phyloP scores from a whole-genome alignment of 805 yeast genomes.

The Torulaspora gathmanii region DNA sequence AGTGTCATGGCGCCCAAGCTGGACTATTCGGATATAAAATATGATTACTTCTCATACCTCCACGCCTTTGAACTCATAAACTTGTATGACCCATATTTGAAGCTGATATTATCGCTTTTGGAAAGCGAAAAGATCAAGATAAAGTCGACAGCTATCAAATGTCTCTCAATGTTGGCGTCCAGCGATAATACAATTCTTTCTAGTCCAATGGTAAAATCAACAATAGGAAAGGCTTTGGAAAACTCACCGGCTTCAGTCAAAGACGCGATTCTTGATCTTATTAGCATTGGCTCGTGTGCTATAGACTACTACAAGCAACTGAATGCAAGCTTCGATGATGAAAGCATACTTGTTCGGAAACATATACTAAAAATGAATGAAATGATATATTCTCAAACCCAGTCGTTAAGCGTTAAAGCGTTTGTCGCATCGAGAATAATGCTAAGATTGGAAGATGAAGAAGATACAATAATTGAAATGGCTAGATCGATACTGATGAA shows the following conservation, averaged over 20 bases:
- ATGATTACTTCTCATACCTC: constrained; percentile 22
- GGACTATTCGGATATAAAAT: constrained; percentile 4
- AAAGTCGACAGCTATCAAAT: constrained; percentile 61
- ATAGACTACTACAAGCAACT: constrained; percentile 47
- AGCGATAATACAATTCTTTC: constrained; percentile 50
- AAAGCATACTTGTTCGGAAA: constrained; percentile 60
- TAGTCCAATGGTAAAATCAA: constrained; percentile 46
- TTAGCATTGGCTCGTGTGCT: constrained; percentile 39
- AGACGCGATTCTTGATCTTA: constrained; percentile 68
- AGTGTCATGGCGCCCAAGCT: not conserved
- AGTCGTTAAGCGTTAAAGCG: constrained; percentile 34
- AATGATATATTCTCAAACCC: constrained; percentile 41
- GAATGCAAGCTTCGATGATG: constrained; percentile 46
- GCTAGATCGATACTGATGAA: constrained; percentile 39
- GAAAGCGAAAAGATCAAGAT: constrained; percentile 48
- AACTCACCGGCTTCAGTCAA: constrained; percentile 69
- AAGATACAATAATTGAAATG: constrained; percentile 46
- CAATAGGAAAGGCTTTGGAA: constrained; percentile 47
- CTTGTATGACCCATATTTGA: constrained; percentile 51
- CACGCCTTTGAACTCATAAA: constrained; percentile 27
- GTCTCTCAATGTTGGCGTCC: constrained; percentile 51
- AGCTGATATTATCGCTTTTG: constrained; percentile 45
- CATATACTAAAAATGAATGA: constrained; percentile 52
- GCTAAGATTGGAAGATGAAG: constrained; percentile 63
- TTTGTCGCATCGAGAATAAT: constrained; percentile 50